These are phyloP conservation scores for Teunomyces gatunensis DNA, from an alignment of 805 yeast species.

Conservation along the genomic window DNA sequence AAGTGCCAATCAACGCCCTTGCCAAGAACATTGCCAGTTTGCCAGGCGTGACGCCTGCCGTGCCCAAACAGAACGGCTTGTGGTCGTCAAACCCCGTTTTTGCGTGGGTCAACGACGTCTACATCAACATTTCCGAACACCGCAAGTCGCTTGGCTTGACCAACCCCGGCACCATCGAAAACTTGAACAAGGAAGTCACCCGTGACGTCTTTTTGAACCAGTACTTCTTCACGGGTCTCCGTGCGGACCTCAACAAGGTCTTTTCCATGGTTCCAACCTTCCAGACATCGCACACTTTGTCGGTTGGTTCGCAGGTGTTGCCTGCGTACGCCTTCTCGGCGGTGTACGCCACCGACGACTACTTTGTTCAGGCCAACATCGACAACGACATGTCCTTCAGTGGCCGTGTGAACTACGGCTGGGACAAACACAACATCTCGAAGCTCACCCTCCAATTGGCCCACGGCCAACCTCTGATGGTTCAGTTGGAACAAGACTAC, in stretches of 20 bases:
- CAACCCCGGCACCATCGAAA: conserved; percentile 84
- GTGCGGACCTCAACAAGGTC: conserved; percentile 94
- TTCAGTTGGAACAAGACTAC: conserved; percentile 94
- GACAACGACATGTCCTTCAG: conserved; percentile 83
- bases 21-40: conserved; percentile 57
- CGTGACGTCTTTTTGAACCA: conserved; percentile 90
- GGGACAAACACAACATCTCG: conserved; percentile 75
- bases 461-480: conserved; percentile 86
- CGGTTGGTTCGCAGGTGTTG: conserved; percentile 79
- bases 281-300: conserved; percentile 93
- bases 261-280: conserved; percentile 89
- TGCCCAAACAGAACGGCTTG: conserved; percentile 54
- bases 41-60: conserved; percentile 54
- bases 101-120: conserved; percentile 73
- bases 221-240: conserved; percentile 89
- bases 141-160: conserved; percentile 77
- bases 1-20: conserved; percentile 55
- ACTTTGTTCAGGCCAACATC: conserved; percentile 86
- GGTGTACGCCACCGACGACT: conserved; percentile 79
- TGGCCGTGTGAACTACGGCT: conserved; percentile 88
- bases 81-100: conserved; percentile 85
- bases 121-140: conserved; percentile 69
- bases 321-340: conserved; percentile 93
- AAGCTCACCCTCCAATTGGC: conserved; percentile 88
- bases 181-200: conserved; percentile 61